Conservation (phyloP, 2,329 filamentous ascomycete species). For the Decorospora gaudefroyi region DNA sequence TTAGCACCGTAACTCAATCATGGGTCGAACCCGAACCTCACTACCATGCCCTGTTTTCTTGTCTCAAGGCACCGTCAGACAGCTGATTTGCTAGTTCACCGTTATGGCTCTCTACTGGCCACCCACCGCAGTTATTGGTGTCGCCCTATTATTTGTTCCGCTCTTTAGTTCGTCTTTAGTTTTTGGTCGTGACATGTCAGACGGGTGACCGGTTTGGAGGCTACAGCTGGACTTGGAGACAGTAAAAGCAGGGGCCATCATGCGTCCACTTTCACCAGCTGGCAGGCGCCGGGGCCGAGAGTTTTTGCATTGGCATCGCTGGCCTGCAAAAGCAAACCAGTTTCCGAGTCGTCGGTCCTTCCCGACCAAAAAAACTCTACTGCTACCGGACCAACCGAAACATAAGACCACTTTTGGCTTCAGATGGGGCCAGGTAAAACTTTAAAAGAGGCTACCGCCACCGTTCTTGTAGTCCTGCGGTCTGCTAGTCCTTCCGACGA, state of each 20-base stretch:
- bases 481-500: too few relatives aligned
- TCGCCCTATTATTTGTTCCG: too few relatives aligned
- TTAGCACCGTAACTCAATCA: slow-evolving; percentile 1
- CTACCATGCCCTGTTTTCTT: slow-evolving; percentile 10
- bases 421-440: background rate
- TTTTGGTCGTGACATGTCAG: slow-evolving; percentile 2
- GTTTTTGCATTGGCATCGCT: slow-evolving; percentile 20
- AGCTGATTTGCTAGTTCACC: slow-evolving; percentile 3
- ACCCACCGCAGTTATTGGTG: too few relatives aligned
- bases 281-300: slow-evolving; percentile 14
- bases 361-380: too few relatives aligned
- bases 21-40: too few relatives aligned
- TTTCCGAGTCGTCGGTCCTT: slow-evolving; percentile 25
- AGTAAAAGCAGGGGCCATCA: slow-evolving; percentile 10
- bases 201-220: slow-evolving; percentile 10
- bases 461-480: too few relatives aligned
- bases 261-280: too few relatives aligned
- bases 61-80: slow-evolving; percentile 11
- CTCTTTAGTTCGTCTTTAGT: too few relatives aligned
- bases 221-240: background rate
- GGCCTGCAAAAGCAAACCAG: slow-evolving; percentile 23
- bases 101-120: slow-evolving; percentile 10
- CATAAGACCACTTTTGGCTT: background rate
- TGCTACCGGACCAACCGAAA: slow-evolving; percentile 1
- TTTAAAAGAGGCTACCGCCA: too few relatives aligned